A percentile compares a stretch with the other conserved stretches of the same genome.
Conservation (phyloP, 768 basidiomycete species). For the Austroboletus festivus region DNA sequence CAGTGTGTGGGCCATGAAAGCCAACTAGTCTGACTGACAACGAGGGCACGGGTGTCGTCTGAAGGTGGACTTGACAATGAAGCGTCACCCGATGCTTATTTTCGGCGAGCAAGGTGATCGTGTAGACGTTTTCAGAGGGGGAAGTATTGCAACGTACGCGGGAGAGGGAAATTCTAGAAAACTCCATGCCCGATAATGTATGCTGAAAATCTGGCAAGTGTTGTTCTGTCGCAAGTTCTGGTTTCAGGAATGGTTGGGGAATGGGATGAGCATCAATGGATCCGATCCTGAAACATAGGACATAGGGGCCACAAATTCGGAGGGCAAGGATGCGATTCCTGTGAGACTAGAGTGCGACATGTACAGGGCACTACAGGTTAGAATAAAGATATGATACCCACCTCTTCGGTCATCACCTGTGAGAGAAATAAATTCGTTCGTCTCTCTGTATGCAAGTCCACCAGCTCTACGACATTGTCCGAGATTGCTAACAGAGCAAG, state of each 20-base stretch:
- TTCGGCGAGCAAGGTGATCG: slow-evolving; percentile 38
- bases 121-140: slow-evolving; percentile 35
- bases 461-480: slow-evolving; percentile 31
- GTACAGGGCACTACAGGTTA: neutral
- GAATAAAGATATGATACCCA: slow-evolving; percentile 14
- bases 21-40: slow-evolving; percentile 32
- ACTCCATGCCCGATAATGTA: slow-evolving; percentile 17
- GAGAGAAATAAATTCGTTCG: slow-evolving; percentile 18
- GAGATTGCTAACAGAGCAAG: slow-evolving; percentile 31
- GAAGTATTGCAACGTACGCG: slow-evolving; percentile 31
- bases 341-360: slow-evolving; percentile 14
- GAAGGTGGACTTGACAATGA: slow-evolving; percentile 36
- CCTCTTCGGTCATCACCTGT: slow-evolving; percentile 30
- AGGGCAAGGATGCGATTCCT: slow-evolving; percentile 38
- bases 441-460: slow-evolving; percentile 33
- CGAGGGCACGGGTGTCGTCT: slow-evolving; percentile 23
- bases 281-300: slow-evolving; percentile 49
- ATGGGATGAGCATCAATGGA: slow-evolving; percentile 43
- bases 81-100: slow-evolving; percentile 41
- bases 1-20: neutral
- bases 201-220: slow-evolving; percentile 17
- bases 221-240: neutral
- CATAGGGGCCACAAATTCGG: slow-evolving; percentile 42
- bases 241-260: slow-evolving; percentile 8
- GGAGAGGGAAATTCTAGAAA: slow-evolving; percentile 39